phyloP scores from a whole-genome alignment of 2,329 filamentous ascomycete genomes.

The Grosmannia huntii region DNA sequence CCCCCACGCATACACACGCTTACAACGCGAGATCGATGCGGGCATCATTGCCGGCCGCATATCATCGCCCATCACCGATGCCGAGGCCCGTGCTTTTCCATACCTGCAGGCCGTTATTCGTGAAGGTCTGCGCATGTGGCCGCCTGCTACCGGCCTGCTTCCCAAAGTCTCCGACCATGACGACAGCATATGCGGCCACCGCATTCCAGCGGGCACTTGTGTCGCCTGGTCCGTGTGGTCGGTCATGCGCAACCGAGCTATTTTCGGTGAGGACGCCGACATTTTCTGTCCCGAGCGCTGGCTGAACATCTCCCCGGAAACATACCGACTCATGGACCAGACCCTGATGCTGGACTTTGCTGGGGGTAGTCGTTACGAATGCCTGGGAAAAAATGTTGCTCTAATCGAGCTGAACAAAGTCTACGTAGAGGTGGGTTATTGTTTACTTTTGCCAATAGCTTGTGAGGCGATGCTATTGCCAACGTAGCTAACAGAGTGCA shows the following conservation, averaged over 20 bases:
- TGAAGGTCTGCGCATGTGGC: slow-evolving; percentile 33
- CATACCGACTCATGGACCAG: slow-evolving; percentile 13
- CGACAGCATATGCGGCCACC: slow-evolving; percentile 24
- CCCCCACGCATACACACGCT: slow-evolving; percentile 13
- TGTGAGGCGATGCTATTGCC: neutral
- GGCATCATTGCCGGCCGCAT: slow-evolving; percentile 16
- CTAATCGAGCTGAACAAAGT: slow-evolving; percentile 28
- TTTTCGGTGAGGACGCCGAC: slow-evolving; percentile 25
- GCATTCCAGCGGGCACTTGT: slow-evolving; percentile 29
- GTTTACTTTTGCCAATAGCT: too few relatives aligned
- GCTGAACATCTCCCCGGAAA: slow-evolving; percentile 21
- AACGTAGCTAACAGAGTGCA: neutral
- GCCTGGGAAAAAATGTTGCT: slow-evolving; percentile 29
- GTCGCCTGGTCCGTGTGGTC: neutral
- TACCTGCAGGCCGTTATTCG: slow-evolving; percentile 38
- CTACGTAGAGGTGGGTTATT: slow-evolving; percentile 10
- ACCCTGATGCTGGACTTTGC: slow-evolving; percentile 26
- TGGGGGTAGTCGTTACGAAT: slow-evolving; percentile 22
- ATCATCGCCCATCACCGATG: slow-evolving; percentile 21
- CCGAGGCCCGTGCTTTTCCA: slow-evolving; percentile 25
- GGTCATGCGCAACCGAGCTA: slow-evolving; percentile 23
- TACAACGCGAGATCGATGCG: slow-evolving; percentile 22
- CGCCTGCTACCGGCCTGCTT: slow-evolving; percentile 24
- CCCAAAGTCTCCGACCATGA: slow-evolving; percentile 21
- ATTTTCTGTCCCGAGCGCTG: slow-evolving; percentile 33